phyloP scores from a whole-genome alignment of 331 rosid genomes.

The Quercus phellos region DNA sequence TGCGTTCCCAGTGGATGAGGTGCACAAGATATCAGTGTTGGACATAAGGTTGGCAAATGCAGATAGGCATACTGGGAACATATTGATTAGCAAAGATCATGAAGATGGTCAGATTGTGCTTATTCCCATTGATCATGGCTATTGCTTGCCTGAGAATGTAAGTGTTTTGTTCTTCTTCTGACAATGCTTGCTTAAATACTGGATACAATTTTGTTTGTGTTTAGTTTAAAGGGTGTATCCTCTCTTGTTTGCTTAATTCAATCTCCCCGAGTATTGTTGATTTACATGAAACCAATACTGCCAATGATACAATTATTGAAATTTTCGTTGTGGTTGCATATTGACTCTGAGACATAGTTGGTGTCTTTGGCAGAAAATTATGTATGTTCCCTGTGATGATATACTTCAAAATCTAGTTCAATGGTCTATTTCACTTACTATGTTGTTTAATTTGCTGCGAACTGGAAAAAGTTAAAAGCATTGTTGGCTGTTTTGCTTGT shows the following conservation, averaged over 20 bases:
- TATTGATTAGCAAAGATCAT: conserved; percentile 46
- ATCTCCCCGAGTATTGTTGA: background rate
- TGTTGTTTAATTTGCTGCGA: background rate
- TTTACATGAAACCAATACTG: background rate
- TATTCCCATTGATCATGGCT: conserved; percentile 75
- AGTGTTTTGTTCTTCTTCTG: conserved; percentile 21
- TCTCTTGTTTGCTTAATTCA: background rate
- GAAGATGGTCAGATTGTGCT: conserved; percentile 38
- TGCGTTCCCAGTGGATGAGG: conserved; percentile 61
- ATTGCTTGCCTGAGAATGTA: conserved; percentile 63
- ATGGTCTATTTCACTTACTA: background rate
- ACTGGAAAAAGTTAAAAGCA: background rate
- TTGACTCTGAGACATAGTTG: background rate
- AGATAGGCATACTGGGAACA: conserved; percentile 81
- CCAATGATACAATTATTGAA: background rate
- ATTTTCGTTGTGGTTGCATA: background rate
- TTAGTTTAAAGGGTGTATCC: background rate
- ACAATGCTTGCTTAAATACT: background rate
- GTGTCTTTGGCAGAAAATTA: background rate
- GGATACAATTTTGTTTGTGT: background rate
- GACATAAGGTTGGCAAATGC: conserved; percentile 74
- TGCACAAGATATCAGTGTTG: conserved; percentile 67
- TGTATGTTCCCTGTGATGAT: background rate
- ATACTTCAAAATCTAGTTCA: background rate
- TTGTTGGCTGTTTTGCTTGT: background rate